Conservation (phyloP, 2,329 filamentous ascomycete species). For the Diaporthe sp. region DNA sequence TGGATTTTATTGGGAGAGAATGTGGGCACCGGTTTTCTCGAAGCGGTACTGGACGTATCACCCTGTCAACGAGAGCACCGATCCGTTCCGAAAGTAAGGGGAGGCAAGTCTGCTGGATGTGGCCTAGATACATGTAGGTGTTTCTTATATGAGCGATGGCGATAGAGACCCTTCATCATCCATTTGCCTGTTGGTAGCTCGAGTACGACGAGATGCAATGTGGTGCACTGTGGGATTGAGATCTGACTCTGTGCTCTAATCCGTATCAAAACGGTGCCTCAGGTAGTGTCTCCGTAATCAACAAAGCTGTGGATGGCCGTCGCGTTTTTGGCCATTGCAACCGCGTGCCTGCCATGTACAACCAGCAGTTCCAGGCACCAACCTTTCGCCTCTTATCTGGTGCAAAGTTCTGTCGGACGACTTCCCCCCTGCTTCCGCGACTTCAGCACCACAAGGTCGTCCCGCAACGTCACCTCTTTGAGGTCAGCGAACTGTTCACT, state of each 20-base stretch:
- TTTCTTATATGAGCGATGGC: neutral
- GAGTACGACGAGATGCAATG: neutral
- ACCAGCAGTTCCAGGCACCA: neutral
- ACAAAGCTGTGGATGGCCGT: neutral
- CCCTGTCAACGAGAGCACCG: neutral
- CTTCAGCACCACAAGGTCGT: too few relatives aligned
- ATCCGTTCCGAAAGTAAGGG: neutral
- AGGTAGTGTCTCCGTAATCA: neutral
- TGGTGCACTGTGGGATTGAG: neutral
- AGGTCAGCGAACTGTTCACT: too few relatives aligned
- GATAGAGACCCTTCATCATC: neutral
- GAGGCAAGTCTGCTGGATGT: neutral
- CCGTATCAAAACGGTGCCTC: neutral
- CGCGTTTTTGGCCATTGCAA: neutral
- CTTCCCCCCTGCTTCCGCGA: neutral
- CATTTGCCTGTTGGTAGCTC: neutral
- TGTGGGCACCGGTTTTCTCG: conserved; percentile 43
- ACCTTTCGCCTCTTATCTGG: neutral
- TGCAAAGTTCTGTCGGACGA: neutral
- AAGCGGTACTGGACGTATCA: conserved; percentile 34
- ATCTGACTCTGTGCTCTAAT: neutral
- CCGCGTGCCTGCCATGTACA: neutral
- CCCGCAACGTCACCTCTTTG: neutral
- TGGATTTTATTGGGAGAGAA: conserved; percentile 42
- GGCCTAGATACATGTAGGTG: neutral